Evolutionary conservation across 2,329 filamentous ascomycete genomes (phyloP), one percentile per base, ranked within the genome.

Genomic region (Ophiostoma angusticollis): DNA sequence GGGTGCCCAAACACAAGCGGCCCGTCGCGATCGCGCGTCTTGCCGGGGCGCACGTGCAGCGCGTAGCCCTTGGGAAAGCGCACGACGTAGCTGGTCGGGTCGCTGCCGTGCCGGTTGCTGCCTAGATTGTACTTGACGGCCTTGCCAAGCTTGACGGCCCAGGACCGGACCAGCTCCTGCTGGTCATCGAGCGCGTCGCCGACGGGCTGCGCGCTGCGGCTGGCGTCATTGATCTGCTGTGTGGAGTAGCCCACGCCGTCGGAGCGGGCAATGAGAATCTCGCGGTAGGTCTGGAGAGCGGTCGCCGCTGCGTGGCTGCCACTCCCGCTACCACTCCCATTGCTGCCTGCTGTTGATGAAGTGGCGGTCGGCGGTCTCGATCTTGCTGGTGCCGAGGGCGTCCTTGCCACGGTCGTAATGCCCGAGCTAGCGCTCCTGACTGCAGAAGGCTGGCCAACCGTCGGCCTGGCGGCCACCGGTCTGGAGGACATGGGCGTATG

Each of bases 21-120:
- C 6, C 70, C 62, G 54, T 80, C 75, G 57, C 81, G 79, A 69
- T 93, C 89, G 14, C 37, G 40, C 9, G 33, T 40, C 36, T 47
- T 43, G 31, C 46, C 45, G 11, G 41, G 39, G 4, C 48, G 43
- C 9, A 46, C 35, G 37, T 46, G 44, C 34, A 50, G 38, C n/a
- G 41, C 22, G 37, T 47, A 50, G 37, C 49, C 49, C 24, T 39
- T 16, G 4, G 48, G 48, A 8, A 50, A 31, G 11, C 45, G 44
- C 16, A 49, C 45, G 21, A 49, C 35, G 28, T 51, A 51, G 38
- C 36, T 39, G 12, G 25, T 42, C n/a, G 33, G 22, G 32, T 49
- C 33, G 6, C 22, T 7, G 9, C 13, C 11, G 11, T n/a, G 27
- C 25, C 11, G 30, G 12, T 35, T 28, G n/a, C 13, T 23, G n/a